These are phyloP conservation scores for Hypoxylon fragiforme DNA, from an alignment of 495 filamentous ascomycete species.

Conservation along the genomic window DNA sequence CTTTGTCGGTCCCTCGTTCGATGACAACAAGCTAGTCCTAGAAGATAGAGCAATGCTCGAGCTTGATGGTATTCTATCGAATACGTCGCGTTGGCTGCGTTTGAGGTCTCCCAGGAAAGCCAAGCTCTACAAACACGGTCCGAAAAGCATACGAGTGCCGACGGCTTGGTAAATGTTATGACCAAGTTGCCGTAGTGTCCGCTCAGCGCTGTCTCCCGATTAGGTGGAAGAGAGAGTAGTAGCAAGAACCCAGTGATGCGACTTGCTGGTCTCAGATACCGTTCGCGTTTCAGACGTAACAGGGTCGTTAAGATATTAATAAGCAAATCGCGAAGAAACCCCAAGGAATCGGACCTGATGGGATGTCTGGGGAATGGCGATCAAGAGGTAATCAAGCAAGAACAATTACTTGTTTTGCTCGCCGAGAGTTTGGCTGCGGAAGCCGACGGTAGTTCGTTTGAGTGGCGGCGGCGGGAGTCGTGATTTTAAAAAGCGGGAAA, in stretches of 20 bases:
- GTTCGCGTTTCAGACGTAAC: constrained; percentile 39
- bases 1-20: constrained; percentile 18
- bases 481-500: constrained; percentile 7
- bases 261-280: constrained; percentile 33
- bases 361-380: constrained; percentile 42
- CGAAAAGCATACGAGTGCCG: constrained; percentile 25
- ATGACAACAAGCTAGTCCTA: constrained; percentile 12
- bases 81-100: constrained; percentile 8
- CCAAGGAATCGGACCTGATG: constrained; percentile 13
- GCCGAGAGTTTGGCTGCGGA: neutral
- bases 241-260: constrained; percentile 28
- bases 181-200: constrained; percentile 26
- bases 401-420: constrained; percentile 5
- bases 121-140: constrained; percentile 13
- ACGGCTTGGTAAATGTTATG: constrained; percentile 13
- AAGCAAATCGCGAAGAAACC: constrained; percentile 9
- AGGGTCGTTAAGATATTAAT: constrained; percentile 20
- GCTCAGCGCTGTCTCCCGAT: constrained; percentile 26
- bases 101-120: constrained; percentile 23
- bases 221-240: constrained; percentile 26
- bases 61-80: constrained; percentile 28
- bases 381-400: constrained; percentile 48
- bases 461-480: constrained; percentile 12
- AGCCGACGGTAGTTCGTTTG: constrained; percentile 1
- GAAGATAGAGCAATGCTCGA: constrained; percentile 14